These are phyloP conservation scores for Lasiosphaeria miniovina DNA, from an alignment of 495 filamentous ascomycete genomes.

Conservation along the genomic window DNA sequence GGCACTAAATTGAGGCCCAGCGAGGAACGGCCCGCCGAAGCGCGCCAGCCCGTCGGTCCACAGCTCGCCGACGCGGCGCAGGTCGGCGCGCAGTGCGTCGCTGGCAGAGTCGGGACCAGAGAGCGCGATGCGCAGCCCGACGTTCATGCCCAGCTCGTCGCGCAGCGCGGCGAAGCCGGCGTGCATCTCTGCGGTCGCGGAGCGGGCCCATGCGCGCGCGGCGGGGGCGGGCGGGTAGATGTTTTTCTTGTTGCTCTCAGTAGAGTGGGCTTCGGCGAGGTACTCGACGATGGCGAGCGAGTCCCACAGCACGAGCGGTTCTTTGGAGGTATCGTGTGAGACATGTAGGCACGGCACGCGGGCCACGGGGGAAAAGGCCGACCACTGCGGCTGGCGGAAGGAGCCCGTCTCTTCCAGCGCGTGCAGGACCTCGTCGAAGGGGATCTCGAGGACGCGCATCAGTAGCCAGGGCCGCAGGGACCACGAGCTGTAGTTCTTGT, in stretches of 20 bases:
- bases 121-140: slow-evolving; percentile 38
- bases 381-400: slow-evolving; percentile 23
- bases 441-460: slow-evolving; percentile 26
- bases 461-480: slow-evolving; percentile 35
- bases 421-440: slow-evolving; percentile 23
- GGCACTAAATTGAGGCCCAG: slow-evolving; percentile 35
- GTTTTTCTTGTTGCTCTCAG: slow-evolving; percentile 25
- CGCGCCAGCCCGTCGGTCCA: slow-evolving; percentile 37
- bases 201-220: slow-evolving; percentile 49
- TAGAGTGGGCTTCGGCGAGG: slow-evolving; percentile 49
- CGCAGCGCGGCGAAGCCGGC: slow-evolving; percentile 48
- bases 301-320: slow-evolving; percentile 38
- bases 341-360: slow-evolving; percentile 35
- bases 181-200: slow-evolving; percentile 54
- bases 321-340: neutral
- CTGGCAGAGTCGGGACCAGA: slow-evolving; percentile 8
- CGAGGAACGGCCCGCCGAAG: slow-evolving; percentile 41
- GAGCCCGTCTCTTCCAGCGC: slow-evolving; percentile 14
- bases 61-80: slow-evolving; percentile 32
- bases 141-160: slow-evolving; percentile 44
- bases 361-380: slow-evolving; percentile 30
- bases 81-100: slow-evolving; percentile 27
- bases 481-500: slow-evolving; percentile 38
- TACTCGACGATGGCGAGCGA: slow-evolving; percentile 55
- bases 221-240: slow-evolving; percentile 45